A percentile compares a stretch with the other conserved stretches of the same genome.
Evolutionary conservation across 1,284 basidiomycete genomes (phyloP).

Genomic region (Tylopilus orsonianus): DNA sequence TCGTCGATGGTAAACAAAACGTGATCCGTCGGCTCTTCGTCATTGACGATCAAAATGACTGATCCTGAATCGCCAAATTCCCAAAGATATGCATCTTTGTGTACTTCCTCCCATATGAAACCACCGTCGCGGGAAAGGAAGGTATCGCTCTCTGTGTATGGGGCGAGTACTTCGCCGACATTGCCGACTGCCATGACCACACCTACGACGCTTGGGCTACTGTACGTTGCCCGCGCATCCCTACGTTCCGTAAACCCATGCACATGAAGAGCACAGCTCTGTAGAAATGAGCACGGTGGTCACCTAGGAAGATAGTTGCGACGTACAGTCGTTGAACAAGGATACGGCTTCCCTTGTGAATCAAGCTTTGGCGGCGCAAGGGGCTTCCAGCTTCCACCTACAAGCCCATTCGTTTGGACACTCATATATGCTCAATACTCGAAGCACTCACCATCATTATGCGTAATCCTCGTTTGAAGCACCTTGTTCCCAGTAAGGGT

Average conservation of each 20-base stretch:
- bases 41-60: constrained; percentile 90
- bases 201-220: constrained; percentile 88
- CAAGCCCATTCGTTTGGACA: constrained; percentile 1
- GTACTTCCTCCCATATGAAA: constrained; percentile 97
- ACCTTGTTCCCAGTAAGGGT: constrained; percentile 72
- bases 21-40: constrained; percentile 90
- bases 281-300: constrained; percentile 4
- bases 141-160: constrained; percentile 89
- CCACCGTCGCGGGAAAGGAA: constrained; percentile 97
- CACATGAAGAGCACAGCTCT: constrained; percentile 87
- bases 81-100: constrained; percentile 98
- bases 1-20: constrained; percentile 90
- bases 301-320: not conserved
- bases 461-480: constrained; percentile 87
- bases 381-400: constrained; percentile 86
- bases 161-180: constrained; percentile 81
- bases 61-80: constrained; percentile 98
- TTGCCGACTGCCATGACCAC: constrained; percentile 98
- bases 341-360: constrained; percentile 74
- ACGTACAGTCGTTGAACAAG: constrained; percentile 67
- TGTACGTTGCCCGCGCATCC: constrained; percentile 90
- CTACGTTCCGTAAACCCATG: constrained; percentile 95
- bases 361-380: constrained; percentile 76
- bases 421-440: not conserved
- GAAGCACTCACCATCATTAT: constrained; percentile 80